These are phyloP conservation scores for Chenopodium album DNA, from an alignment of 148 eudicot species.

Conservation along the genomic window DNA sequence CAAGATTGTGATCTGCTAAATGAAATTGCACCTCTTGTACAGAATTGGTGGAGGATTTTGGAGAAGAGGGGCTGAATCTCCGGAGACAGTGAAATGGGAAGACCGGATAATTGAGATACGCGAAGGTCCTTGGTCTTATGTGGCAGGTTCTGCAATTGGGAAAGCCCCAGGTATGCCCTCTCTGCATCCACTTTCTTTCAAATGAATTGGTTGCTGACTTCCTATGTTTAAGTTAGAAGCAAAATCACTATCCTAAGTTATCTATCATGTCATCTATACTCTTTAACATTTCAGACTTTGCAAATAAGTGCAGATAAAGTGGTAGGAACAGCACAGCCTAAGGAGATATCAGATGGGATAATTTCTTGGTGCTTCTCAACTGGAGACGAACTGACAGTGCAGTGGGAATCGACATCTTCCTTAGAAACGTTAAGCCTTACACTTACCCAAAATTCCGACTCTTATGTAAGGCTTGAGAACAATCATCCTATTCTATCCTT, in stretches of 20 bases:
- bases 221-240: background rate
- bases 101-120: constrained; percentile 77
- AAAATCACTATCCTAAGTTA: no score
- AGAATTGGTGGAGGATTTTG: constrained; percentile 87
- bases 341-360: constrained; percentile 55
- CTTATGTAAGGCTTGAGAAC: constrained; percentile 36
- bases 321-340: constrained; percentile 79
- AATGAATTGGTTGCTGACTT: background rate
- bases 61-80: constrained; percentile 92
- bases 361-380: constrained; percentile 73
- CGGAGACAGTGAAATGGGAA: constrained; percentile 74
- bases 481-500: background rate
- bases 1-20: background rate
- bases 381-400: constrained; percentile 61
- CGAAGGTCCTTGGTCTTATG: constrained; percentile 94
- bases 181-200: background rate
- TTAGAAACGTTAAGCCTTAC: constrained; percentile 37
- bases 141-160: constrained; percentile 70
- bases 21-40: constrained; percentile 8
- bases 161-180: constrained; percentile 66
- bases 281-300: constrained; percentile 12
- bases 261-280: background rate
- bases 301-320: constrained; percentile 64
- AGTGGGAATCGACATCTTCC: constrained; percentile 47
- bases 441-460: constrained; percentile 38